Evolutionary conservation across 495 filamentous ascomycete genomes (phyloP).

Genomic region (Penicillium bialowiezense): DNA sequence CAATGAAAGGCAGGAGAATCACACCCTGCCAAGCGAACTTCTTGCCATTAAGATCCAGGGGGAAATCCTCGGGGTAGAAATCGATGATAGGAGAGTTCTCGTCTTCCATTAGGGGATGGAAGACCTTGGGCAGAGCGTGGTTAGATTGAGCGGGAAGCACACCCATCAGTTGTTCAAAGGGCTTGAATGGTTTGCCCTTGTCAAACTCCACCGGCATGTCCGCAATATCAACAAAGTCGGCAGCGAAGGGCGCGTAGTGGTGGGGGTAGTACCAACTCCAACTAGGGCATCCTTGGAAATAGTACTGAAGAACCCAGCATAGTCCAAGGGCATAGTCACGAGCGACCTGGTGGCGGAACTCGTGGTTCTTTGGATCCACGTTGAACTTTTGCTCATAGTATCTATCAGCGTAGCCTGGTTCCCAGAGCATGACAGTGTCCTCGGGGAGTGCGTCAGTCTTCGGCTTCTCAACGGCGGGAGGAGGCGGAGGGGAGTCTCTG

Average conservation of each 20-base stretch:
- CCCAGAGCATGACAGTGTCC: conserved; percentile 91
- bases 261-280: conserved; percentile 99
- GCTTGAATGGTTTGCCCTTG: conserved; percentile 81
- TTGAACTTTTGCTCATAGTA: conserved; percentile 98
- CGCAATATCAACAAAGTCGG: conserved; percentile 83
- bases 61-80: conserved; percentile 95
- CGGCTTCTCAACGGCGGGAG: conserved; percentile 38
- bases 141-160: conserved; percentile 90
- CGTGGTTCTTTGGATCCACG: conserved; percentile 75
- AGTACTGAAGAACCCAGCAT: conserved; percentile 97
- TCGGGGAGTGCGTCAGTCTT: conserved; percentile 59
- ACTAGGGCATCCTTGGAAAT: conserved; percentile 95
- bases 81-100: conserved; percentile 88
- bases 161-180: conserved; percentile 98
- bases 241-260: conserved; percentile 83
- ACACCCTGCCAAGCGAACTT: conserved; percentile 99
- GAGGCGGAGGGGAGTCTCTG: conserved; percentile 43
- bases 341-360: conserved; percentile 90
- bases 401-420: conserved; percentile 87
- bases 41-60: conserved; percentile 92
- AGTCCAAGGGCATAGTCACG: conserved; percentile 91
- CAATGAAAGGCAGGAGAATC: conserved; percentile 90
- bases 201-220: conserved; percentile 79
- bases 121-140: conserved; percentile 82
- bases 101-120: conserved; percentile 84